Base-by-base conservation (phyloP, 2,329 filamentous ascomycete genomes). In the Salinomyces thailandicus region DNA sequence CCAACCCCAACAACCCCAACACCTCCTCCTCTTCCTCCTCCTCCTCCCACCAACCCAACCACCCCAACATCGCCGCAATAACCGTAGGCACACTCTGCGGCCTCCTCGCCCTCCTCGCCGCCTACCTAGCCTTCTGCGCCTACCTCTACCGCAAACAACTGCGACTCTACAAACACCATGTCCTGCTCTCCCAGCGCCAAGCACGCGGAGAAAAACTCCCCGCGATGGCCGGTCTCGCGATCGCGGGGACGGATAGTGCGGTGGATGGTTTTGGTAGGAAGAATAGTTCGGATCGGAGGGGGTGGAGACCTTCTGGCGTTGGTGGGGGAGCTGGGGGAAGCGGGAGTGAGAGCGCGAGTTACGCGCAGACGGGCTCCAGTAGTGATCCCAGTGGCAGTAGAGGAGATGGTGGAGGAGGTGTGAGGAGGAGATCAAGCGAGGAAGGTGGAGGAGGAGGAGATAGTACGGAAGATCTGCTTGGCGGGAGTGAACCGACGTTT, bases 141-240 rank as follows among this genome's bases (percentile, higher is more conserved):
- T 85, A 77, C 73, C 63, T 86, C 5, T 85, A 85, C 63, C 71
- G 79, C 18, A 77, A 77, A 33, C 80, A 82, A 55, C 71, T 85
- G 12, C 59, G 64, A 18, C 71, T 81, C 7, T 86, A 85, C 66
- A 78, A 79, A 58, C 66, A 71, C 20, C 81, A 85, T 53, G 71
- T 82, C 19, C 72, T 79, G 50, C 9, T 26, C 9, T 65, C 72
- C 2, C 79, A 83, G 50, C 67, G 71, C 3, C 72, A 74, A 34
- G 61, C 63, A 1, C 57, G 62, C 14, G 61, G 63, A 4, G 43
- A 46, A 33, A 46, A 46, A 18, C 22, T 50, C 2, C 43, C 52
- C 5, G 44, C 47, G 2, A 51, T 55, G 4, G 45, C 48, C 0
- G 54, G 56, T 24, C 48, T 59, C 24, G 9, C 22, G n/a, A n/a